Percentiles rank a stretch among this genome's conserved stretches.
Evolutionary conservation across 176 grass and related monocot species (phyloP).

Genomic region (Cenchrus fungigraminus): DNA sequence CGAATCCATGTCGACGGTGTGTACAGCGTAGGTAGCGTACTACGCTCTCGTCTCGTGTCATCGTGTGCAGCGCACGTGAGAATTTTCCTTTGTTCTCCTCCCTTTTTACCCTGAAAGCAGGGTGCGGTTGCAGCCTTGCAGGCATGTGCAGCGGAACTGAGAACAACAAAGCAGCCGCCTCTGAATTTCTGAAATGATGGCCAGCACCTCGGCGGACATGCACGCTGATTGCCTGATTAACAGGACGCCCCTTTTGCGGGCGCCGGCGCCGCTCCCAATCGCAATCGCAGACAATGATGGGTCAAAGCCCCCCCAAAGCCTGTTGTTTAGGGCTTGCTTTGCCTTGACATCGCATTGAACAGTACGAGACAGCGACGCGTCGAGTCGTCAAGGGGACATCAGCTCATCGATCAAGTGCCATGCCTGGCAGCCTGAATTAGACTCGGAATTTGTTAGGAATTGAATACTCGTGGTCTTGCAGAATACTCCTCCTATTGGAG

Average conservation of each 20-base stretch:
- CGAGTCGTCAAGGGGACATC: background rate
- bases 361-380: background rate
- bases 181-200: slow-evolving; percentile 1
- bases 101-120: background rate
- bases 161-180: background rate
- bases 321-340: slow-evolving; percentile 1
- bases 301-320: slow-evolving; percentile 55
- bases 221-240: background rate
- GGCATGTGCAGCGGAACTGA: background rate
- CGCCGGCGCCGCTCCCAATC: slow-evolving; percentile 8
- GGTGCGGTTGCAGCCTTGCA: background rate
- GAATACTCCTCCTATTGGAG: background rate
- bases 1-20: background rate
- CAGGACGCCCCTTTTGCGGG: background rate
- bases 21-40: background rate
- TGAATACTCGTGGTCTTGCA: background rate
- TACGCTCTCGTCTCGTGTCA: no score
- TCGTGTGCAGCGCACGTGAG: slow-evolving; percentile 2
- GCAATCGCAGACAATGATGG: slow-evolving; percentile 30
- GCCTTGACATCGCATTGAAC: background rate
- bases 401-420: background rate
- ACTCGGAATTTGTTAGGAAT: background rate
- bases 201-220: background rate
- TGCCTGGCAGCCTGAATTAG: background rate
- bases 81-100: background rate